A percentile compares a stretch with the other conserved stretches of the same genome.
phyloP scores from a whole-genome alignment of 345 rosid species.

The Euphorbia peplus region DNA sequence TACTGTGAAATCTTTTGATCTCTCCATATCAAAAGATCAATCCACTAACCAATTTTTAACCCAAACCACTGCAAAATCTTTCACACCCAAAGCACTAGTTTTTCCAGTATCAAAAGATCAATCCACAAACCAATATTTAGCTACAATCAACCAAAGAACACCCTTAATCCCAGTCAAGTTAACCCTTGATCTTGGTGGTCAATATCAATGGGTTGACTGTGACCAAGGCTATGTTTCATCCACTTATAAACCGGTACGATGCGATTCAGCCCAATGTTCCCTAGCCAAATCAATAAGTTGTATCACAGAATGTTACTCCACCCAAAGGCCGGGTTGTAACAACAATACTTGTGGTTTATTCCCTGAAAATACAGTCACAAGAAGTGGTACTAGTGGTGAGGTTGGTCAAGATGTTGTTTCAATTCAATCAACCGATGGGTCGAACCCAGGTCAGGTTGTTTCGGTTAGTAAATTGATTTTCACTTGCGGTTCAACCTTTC shows the following conservation, averaged over 20 bases:
- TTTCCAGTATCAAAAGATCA: not conserved
- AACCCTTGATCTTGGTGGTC: constrained; percentile 18
- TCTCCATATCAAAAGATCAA: too few species aligned
- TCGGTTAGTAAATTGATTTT: constrained; percentile 3
- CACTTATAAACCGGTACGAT: constrained; percentile 9
- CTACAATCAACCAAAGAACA: constrained; percentile 28
- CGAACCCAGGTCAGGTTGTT: not conserved
- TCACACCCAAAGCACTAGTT: too few species aligned
- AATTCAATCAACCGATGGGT: constrained; percentile 11
- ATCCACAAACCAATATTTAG: not conserved
- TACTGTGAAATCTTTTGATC: too few species aligned
- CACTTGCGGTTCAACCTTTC: not conserved
- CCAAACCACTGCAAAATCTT: constrained; percentile 34
- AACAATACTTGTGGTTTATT: constrained; percentile 9
- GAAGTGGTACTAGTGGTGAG: not conserved
- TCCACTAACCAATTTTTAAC: constrained; percentile 51
- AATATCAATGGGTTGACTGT: constrained; percentile 12
- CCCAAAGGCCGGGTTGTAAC: constrained; percentile 15
- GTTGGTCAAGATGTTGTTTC: constrained; percentile 14
- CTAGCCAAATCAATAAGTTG: not conserved
- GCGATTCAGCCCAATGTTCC: constrained; percentile 8
- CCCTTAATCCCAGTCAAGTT: constrained; percentile 16
- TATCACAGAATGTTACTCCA: too few species aligned
- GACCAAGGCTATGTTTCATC: constrained; percentile 18
- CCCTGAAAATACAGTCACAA: constrained; percentile 2